Conservation (phyloP, 78 protist species). For the Pelomyxa schiedti region DNA sequence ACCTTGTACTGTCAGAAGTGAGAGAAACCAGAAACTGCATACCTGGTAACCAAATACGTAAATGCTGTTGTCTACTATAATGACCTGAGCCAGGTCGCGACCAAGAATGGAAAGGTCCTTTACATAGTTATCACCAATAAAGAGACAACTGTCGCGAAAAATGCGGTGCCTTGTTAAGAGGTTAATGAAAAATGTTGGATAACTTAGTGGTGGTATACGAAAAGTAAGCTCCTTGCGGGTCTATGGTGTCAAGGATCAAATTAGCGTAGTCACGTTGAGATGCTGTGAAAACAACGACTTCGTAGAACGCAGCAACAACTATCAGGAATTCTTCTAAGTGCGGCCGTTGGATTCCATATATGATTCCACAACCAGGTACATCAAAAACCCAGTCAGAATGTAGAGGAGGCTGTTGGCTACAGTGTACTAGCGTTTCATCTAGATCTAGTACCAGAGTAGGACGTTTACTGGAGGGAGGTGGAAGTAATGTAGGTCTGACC, state of each 20-base stretch:
- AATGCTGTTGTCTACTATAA: constrained; percentile 83
- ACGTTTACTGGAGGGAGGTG: too few species aligned
- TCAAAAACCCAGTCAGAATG: constrained; percentile 33
- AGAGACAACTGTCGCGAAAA: constrained; percentile 75
- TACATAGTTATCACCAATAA: constrained; percentile 63
- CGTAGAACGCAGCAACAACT: constrained; percentile 30
- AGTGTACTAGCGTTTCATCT: constrained; percentile 81
- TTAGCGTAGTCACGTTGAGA: constrained; percentile 78
- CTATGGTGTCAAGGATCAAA: constrained; percentile 57
- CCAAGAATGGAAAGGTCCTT: constrained; percentile 76
- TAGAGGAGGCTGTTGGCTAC: constrained; percentile 46
- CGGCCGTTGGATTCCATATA: constrained; percentile 62
- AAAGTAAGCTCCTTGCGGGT: constrained; percentile 34
- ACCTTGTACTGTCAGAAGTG: too few species aligned
- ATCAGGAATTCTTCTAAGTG: constrained; percentile 50
- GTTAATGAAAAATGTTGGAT: too few species aligned
- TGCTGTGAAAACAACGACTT: constrained; percentile 82
- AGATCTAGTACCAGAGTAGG: constrained; percentile 72
- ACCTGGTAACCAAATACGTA: constrained; percentile 77
- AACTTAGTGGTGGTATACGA: too few species aligned
- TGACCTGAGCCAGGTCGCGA: constrained; percentile 50
- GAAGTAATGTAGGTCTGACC: too few species aligned
- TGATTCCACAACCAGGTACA: constrained; percentile 28
- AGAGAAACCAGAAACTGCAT: too few species aligned
- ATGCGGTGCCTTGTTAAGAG: too few species aligned